Conservation (phyloP, 1,284 basidiomycete genomes). For the Boletus sp. region DNA sequence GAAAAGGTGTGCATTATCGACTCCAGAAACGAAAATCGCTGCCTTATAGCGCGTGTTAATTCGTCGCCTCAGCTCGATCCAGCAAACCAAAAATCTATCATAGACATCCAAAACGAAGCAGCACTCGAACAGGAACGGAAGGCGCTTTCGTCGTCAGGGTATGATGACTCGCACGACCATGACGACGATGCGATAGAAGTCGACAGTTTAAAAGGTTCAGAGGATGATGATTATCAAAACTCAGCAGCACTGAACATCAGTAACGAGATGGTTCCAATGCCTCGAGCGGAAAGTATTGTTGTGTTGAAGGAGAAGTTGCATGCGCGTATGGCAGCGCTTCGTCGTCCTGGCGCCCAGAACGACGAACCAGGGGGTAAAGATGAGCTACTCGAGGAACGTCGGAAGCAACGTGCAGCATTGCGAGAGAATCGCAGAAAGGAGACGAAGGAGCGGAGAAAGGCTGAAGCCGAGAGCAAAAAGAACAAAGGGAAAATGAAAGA, state of each 20-base stretch:
- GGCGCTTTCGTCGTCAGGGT: slow-evolving; percentile 2
- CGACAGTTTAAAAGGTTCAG: slow-evolving; percentile 27
- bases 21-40: not conserved
- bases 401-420: slow-evolving; percentile 74
- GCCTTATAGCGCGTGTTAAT: not conserved
- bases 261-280: slow-evolving; percentile 61
- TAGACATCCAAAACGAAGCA: slow-evolving; percentile 70
- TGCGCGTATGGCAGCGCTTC: slow-evolving; percentile 70
- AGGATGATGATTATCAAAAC: slow-evolving; percentile 28
- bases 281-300: slow-evolving; percentile 62
- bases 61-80: slow-evolving; percentile 73
- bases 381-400: slow-evolving; percentile 76
- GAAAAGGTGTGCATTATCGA: slow-evolving; percentile 61
- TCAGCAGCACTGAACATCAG: slow-evolving; percentile 25
- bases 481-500: slow-evolving; percentile 47
- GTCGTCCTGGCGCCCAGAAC: slow-evolving; percentile 41
- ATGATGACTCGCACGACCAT: not conserved
- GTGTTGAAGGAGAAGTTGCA: slow-evolving; percentile 79
- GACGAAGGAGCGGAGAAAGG: slow-evolving; percentile 76
- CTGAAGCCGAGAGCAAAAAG: slow-evolving; percentile 50
- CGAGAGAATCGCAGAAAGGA: slow-evolving; percentile 81
- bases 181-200: slow-evolving; percentile 16
- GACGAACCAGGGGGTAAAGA: slow-evolving; percentile 66
- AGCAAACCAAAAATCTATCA: slow-evolving; percentile 77
- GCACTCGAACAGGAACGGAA: slow-evolving; percentile 20